Evolutionary conservation across 2,329 filamentous ascomycete genomes (phyloP), one percentile per base, ranked within the genome.

Genomic region (Lojkania enalia): DNA sequence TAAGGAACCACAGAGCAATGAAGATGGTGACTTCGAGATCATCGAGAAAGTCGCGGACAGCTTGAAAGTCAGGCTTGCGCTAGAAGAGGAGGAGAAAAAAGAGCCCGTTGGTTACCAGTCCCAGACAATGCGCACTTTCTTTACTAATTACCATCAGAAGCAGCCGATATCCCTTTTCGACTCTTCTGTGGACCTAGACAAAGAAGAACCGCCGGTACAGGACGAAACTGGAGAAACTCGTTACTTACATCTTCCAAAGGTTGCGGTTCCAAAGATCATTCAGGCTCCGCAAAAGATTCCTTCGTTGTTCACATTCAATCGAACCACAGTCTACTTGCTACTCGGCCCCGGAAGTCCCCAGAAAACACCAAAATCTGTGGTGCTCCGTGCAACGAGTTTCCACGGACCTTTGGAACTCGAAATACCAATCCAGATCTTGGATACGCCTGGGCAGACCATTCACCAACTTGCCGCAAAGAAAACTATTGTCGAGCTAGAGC

Each of bases 391-490:
- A 1, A 83, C 74, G 0, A 84, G 77, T 3, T 50, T 64, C 0
- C 72, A 81, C 25, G 83, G 83, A 0, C 81, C 83, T 0, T 70
- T 90, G 0, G 74, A 81, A 41, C 75, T 88, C 4, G 77, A 81
- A 31, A 84, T 90, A 11, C 84, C 85, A 0, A 73, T 90, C 27
- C 74, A 79, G 2, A 55, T 73, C 2, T 64, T 81, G 0, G 53
- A 73, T 0, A 61, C 69, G 0, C 72, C 70, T 21, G 75, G 74
- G 2, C 69, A 80, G 39, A 85, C 79, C 0, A 79, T 89, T 31
- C 86, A 90, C 60, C 83, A 87, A 54, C 80, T 90, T 0, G 85
- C 85, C 1, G 85, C 84, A 0, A 81, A 81, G 42, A 87, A 85
- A 61, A 82, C 83, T 2, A 75, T 85, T 13, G 74, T 80, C 35